Evolutionary conservation across 257 asterid genomes (phyloP).

Genomic region (Nicotiana benthamiana): DNA sequence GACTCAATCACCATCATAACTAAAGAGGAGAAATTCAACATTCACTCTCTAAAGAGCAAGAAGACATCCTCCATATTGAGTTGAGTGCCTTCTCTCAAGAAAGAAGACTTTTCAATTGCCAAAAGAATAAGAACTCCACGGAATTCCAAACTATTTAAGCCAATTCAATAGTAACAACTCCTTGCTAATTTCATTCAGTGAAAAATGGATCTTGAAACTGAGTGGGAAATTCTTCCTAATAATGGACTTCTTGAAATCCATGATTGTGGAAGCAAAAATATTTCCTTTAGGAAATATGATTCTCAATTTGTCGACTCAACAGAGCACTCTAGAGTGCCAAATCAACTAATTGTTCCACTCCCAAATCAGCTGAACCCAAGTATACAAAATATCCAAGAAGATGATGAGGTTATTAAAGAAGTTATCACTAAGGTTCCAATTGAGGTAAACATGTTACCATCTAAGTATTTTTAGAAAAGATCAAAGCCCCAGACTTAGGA

Average conservation of each 20-base stretch:
- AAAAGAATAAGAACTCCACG: not conserved
- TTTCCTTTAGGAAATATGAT: slow-evolving; percentile 32
- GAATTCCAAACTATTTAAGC: slow-evolving; percentile 3
- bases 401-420: slow-evolving; percentile 12
- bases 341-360: slow-evolving; percentile 23
- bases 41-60: slow-evolving; percentile 21
- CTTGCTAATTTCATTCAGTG: not conserved
- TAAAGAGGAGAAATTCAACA: not conserved
- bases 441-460: slow-evolving; percentile 12
- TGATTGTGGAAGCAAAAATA: slow-evolving; percentile 34
- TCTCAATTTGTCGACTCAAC: slow-evolving; percentile 23
- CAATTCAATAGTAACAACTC: not conserved
- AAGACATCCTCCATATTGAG: slow-evolving; percentile 13
- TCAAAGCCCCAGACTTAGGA: too few relatives aligned
- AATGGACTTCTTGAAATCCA: slow-evolving; percentile 59
- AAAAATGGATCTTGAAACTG: slow-evolving; percentile 45
- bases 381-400: not conserved
- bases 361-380: slow-evolving; percentile 20
- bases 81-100: slow-evolving; percentile 9
- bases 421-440: slow-evolving; percentile 6
- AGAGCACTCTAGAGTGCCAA: slow-evolving; percentile 11
- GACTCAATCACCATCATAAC: not conserved
- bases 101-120: slow-evolving; percentile 3
- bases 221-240: slow-evolving; percentile 75
- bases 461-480: not conserved